Percentiles rank a stretch among this genome's conserved stretches.
Conservation (phyloP, 2,329 filamentous ascomycete species). For the Pyricularia pennisetigena region DNA sequence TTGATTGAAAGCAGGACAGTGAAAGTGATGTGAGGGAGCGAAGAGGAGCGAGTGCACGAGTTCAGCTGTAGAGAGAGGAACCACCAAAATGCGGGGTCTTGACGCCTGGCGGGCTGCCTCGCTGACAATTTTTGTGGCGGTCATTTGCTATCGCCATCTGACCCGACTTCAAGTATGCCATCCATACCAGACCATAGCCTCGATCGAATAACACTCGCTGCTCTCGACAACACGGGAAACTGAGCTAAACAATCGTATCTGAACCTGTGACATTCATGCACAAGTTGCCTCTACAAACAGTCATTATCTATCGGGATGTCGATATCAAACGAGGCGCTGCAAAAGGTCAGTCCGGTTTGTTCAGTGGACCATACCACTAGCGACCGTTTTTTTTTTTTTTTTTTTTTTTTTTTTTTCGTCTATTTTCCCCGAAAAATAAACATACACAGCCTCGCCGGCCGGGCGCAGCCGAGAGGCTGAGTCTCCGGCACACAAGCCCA, state of each 20-base stretch:
- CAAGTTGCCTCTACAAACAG: not conserved
- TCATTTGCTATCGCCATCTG: not conserved
- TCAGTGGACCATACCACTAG: not conserved
- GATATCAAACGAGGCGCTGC: constrained; percentile 85
- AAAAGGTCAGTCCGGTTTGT: constrained; percentile 56
- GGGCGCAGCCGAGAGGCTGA: constrained; percentile 1
- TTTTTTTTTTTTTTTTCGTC: not conserved
- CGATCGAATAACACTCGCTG: not conserved
- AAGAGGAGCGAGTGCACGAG: not conserved
- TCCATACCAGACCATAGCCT: not conserved
- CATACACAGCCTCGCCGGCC: not conserved
- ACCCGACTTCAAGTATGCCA: not conserved
- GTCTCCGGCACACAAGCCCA: not conserved
- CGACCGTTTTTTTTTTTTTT: not conserved
- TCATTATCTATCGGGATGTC: constrained; percentile 54
- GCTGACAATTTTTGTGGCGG: not conserved
- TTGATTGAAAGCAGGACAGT: no score
- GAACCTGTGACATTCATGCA: not conserved
- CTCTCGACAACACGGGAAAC: not conserved
- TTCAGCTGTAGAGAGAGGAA: not conserved
- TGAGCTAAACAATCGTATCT: not conserved
- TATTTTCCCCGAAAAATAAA: no score
- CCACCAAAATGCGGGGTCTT: not conserved
- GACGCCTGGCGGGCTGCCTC: not conserved
- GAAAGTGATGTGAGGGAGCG: no score